Percentiles rank a stretch among this genome's conserved stretches.
phyloP scores from a whole-genome alignment of 768 basidiomycete genomes.

The Rubroboletus satanas region DNA sequence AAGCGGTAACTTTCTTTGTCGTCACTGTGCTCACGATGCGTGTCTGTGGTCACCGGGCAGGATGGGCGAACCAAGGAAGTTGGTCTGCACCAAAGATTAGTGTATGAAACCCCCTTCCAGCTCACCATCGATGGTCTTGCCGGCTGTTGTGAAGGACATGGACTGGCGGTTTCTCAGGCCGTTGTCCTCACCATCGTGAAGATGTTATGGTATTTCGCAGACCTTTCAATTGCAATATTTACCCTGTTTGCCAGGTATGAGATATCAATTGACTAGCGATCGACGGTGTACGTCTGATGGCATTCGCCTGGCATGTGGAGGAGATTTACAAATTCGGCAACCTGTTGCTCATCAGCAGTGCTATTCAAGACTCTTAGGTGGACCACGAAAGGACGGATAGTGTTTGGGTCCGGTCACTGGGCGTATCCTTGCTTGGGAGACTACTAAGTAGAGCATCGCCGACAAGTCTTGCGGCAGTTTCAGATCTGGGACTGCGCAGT shows the following conservation, averaged over 20 bases:
- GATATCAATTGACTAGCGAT: neutral
- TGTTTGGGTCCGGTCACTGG: neutral
- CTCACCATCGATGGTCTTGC: neutral
- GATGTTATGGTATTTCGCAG: neutral
- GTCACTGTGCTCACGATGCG: neutral
- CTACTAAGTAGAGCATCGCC: neutral
- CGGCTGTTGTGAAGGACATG: neutral
- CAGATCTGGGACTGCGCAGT: neutral
- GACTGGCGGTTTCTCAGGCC: neutral
- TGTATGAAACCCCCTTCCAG: neutral
- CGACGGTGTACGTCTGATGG: neutral
- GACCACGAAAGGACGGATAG: neutral
- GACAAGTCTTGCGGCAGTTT: neutral
- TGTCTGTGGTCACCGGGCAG: neutral
- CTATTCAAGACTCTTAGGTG: too few relatives aligned
- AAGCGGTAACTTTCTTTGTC: neutral
- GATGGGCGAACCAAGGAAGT: neutral
- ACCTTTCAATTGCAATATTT: neutral
- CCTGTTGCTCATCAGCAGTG: neutral
- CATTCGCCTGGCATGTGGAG: neutral
- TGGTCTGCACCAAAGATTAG: neutral
- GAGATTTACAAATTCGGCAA: neutral
- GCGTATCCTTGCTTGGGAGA: neutral
- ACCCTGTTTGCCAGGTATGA: neutral
- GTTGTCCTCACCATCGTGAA: neutral